A percentile compares a stretch with the other conserved stretches of the same genome.
These are phyloP conservation scores for Cavenderia fasciculata DNA, from an alignment of 78 protist genomes.

Conservation along the genomic window DNA sequence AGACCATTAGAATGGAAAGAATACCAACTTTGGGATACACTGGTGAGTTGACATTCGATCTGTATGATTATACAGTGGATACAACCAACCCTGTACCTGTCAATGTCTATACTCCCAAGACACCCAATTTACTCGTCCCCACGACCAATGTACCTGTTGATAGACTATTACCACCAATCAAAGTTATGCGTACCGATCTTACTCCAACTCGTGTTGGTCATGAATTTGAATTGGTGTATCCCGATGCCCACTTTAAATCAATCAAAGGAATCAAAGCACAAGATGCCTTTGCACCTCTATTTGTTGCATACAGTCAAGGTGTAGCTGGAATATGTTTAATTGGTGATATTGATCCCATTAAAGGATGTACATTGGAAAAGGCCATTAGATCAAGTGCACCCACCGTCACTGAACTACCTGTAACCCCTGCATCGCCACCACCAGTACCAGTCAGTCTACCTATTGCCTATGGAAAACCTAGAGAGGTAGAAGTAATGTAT, in stretches of 20 bases:
- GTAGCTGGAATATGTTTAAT: not conserved
- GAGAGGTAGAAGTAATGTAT: no score
- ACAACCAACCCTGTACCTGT: no score
- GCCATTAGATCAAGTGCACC: not conserved
- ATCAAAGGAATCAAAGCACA: not conserved
- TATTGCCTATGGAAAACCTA: not conserved
- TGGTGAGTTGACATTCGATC: no score
- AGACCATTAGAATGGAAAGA: no score
- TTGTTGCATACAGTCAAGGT: not conserved
- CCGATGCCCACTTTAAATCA: not conserved
- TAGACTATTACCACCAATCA: no score
- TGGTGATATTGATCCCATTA: not conserved
- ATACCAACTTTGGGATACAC: no score
- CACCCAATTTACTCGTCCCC: no score
- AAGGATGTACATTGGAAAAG: not conserved
- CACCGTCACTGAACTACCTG: not conserved
- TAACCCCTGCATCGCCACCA: not conserved
- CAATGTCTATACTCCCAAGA: no score
- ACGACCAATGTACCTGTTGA: no score
- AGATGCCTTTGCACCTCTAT: not conserved
- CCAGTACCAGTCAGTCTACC: not conserved
- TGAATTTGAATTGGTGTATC: not conserved
- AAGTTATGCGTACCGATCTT: no score
- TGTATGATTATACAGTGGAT: no score
- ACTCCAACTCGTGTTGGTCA: not conserved